Base-by-base conservation (phyloP, 73 alveolate species). In the Symbiodinium pilosum region DNA sequence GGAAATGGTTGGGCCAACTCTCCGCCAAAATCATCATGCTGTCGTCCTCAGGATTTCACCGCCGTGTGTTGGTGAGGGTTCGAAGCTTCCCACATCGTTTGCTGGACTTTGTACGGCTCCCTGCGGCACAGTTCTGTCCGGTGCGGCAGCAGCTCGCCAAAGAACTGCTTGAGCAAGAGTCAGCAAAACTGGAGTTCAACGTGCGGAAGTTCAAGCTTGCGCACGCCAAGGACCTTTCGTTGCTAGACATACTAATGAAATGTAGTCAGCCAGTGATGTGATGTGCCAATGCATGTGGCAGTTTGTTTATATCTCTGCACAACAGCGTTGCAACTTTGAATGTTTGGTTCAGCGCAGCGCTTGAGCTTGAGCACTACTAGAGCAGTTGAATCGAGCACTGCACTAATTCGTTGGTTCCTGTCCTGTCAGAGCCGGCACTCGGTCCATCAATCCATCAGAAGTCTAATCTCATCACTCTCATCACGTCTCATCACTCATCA, bases 151-250 rank as follows among this genome's bases (percentile, higher is more conserved):
- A 47, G 69, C 0, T 86, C 0, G 93, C 93, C 0, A 41, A 51
- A 18, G 83, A 47, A 2, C 52, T 86, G 21, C 30, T 28, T 44
- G 34, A 18, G 38, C 16, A 47, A 34, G 83, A 86, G 2, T 0
- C 56, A 16, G 56, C 38, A 28, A 26, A 86, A 42, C 40, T 86
- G 47, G 93, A 86, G 28, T 30, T 2, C 93, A 86, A 71, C 59
- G 93, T 83, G 1, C 81, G 93, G 21, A 86, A 86, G 83, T 86
- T 86, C 93, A 86, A 47, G 83, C 52, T 47, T 5, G 18, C 51
- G 41, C 41, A 86, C 83, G 14, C 20, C 40, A 44, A 86, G 38
- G 93, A 86, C 44, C n/a, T 86, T 5, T 12, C 47, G 93, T 1
- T 2, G 54, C 93, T 86, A 52, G 69, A 4, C 69, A 18, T 1